Percentiles rank a stretch among this genome's conserved stretches.
Conservation (phyloP, 305 asterid genomes). For the Salvia sclarea region DNA sequence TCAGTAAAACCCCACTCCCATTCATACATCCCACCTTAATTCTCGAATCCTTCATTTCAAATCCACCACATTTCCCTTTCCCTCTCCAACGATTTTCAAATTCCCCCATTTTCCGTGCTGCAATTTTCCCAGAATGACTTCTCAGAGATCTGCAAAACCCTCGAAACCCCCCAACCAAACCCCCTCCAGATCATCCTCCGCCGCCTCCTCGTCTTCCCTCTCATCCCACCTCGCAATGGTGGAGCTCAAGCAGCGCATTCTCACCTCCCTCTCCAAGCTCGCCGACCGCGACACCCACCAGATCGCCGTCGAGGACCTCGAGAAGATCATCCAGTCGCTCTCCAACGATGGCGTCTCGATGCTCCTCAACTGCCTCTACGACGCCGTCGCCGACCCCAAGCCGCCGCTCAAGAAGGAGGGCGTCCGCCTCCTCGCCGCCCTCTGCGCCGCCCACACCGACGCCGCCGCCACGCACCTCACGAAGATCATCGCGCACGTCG, state of each 20-base stretch:
- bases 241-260: conserved; percentile 86
- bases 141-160: conserved; percentile 71
- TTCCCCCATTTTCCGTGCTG: background rate
- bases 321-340: conserved; percentile 69
- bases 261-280: conserved; percentile 81
- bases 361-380: conserved; percentile 92
- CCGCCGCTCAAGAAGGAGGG: conserved; percentile 87
- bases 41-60: conserved; percentile 22
- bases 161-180: conserved; percentile 59
- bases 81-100: conserved; percentile 25
- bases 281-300: conserved; percentile 98
- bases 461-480: conserved; percentile 80
- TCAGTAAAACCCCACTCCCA: conserved; percentile 25
- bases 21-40: conserved; percentile 19
- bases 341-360: conserved; percentile 84
- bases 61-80: conserved; percentile 27
- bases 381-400: conserved; percentile 81
- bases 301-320: conserved; percentile 96
- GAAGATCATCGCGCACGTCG: conserved; percentile 75
- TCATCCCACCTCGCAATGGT: conserved; percentile 93
- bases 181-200: conserved; percentile 42
- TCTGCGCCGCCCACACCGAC: conserved; percentile 69
- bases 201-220: conserved; percentile 58
- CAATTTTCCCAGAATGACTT: conserved; percentile 39
- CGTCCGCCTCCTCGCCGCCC: conserved; percentile 63